phyloP scores from a whole-genome alignment of 75 land plant genomes.

The Selaginella tamariscina region DNA sequence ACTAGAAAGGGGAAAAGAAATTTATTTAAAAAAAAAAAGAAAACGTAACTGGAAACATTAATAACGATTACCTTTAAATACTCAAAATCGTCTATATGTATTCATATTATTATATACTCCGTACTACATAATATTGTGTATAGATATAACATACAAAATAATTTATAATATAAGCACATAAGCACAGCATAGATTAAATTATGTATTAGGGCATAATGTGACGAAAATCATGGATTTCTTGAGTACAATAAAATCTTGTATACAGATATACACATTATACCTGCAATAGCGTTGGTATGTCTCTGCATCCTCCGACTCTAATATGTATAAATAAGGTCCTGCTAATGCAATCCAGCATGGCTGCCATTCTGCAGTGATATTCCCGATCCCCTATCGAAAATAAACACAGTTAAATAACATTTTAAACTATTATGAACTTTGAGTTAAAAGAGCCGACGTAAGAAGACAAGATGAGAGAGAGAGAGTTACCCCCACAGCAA shows the following conservation, averaged over 20 bases:
- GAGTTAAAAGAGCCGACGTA: no score
- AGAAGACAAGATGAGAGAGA: no score
- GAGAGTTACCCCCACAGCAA: conserved; percentile 91
- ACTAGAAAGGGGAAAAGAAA: conserved; percentile 30
- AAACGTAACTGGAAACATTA: neutral
- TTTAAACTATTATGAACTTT: no score
- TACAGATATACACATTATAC: conserved; percentile 18
- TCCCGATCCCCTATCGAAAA: conserved; percentile 61
- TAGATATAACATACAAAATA: no score
- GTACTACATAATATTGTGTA: no score
- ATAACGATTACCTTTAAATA: no score
- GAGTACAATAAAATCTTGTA: neutral
- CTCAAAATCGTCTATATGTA: no score
- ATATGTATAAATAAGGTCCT: conserved; percentile 67
- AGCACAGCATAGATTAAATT: no score
- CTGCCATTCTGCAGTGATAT: conserved; percentile 81
- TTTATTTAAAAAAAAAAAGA: conserved; percentile 4
- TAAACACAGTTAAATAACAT: neutral
- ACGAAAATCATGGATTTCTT: no score
- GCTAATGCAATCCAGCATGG: conserved; percentile 69
- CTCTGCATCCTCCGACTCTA: conserved; percentile 60
- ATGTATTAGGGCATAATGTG: no score
- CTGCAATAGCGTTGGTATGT: conserved; percentile 72
- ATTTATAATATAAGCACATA: no score
- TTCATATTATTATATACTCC: no score